A percentile compares a stretch with the other conserved stretches of the same genome.
These are phyloP conservation scores for Sonneratia caseolaris DNA, from an alignment of 345 rosid species.

Conservation along the genomic window DNA sequence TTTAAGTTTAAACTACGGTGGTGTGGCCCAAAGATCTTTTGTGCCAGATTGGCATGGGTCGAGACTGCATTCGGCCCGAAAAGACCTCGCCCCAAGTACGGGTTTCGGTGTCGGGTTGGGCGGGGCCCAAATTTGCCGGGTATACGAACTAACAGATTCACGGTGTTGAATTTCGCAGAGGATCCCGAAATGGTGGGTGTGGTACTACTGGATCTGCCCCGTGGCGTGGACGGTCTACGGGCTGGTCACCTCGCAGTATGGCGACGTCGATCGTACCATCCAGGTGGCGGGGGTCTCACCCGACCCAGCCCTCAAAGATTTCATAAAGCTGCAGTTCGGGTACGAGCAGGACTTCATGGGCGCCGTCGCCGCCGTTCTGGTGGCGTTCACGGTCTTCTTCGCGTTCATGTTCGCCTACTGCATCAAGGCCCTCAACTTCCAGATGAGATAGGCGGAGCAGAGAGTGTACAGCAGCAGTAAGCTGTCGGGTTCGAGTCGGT, in stretches of 20 bases:
- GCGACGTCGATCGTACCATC: constrained; percentile 39
- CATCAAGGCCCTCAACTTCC: constrained; percentile 73
- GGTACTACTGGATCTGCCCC: constrained; percentile 94
- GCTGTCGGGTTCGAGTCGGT: too few species aligned
- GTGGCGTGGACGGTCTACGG: constrained; percentile 82
- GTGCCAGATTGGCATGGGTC: too few species aligned
- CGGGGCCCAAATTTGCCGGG: too few species aligned
- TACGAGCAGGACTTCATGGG: constrained; percentile 61
- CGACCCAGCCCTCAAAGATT: constrained; percentile 28
- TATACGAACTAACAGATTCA: not conserved
- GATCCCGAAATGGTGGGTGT: constrained; percentile 84
- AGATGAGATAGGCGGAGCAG: constrained; percentile 28
- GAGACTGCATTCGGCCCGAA: too few species aligned
- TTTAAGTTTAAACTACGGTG: too few species aligned
- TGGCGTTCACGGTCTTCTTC: constrained; percentile 52
- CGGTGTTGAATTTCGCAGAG: constrained; percentile 24
- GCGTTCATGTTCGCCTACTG: constrained; percentile 65
- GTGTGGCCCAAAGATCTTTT: too few species aligned
- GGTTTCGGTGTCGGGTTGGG: too few species aligned
- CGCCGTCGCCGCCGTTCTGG: constrained; percentile 46
- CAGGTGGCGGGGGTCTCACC: constrained; percentile 25
- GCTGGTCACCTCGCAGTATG: constrained; percentile 54
- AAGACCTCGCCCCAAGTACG: too few species aligned
- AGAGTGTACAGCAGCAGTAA: not conserved
- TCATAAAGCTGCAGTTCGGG: constrained; percentile 46